phyloP scores from a whole-genome alignment of 2,329 filamentous ascomycete genomes.

The Pseudogymnoascus sp. region DNA sequence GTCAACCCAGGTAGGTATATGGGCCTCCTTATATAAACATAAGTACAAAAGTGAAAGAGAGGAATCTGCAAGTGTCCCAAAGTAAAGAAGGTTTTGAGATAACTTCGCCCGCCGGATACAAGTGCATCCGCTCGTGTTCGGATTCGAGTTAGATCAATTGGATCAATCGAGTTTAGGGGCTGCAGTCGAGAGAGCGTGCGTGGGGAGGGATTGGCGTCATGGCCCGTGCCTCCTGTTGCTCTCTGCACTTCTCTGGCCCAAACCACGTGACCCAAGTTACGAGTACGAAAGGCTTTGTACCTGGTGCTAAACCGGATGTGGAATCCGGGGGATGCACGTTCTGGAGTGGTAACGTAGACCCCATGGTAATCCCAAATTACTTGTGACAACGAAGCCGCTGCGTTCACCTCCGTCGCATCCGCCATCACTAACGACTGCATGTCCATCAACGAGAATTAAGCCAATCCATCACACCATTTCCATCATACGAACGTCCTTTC shows the following conservation, averaged over 20 bases:
- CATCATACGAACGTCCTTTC: background rate
- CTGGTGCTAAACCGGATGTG: background rate
- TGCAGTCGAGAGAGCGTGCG: background rate
- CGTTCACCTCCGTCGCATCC: background rate
- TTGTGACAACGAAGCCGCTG: background rate
- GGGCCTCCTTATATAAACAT: background rate
- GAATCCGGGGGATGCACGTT: background rate
- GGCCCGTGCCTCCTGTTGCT: background rate
- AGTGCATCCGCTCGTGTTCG: background rate
- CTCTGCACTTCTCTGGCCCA: background rate
- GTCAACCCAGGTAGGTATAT: background rate
- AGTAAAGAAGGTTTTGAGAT: background rate
- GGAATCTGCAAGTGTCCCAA: background rate
- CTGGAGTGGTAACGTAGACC: background rate
- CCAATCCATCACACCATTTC: background rate
- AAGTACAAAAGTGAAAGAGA: background rate
- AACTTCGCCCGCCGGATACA: background rate
- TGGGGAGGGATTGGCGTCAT: background rate
- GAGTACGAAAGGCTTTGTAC: background rate
- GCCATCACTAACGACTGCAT: background rate
- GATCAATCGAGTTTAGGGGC: background rate
- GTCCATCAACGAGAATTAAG: background rate
- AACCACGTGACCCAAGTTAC: background rate
- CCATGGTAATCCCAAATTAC: background rate
- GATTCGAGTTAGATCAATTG: background rate